Conservation (phyloP, 805 yeast genomes). For the Millerozyma miso region DNA sequence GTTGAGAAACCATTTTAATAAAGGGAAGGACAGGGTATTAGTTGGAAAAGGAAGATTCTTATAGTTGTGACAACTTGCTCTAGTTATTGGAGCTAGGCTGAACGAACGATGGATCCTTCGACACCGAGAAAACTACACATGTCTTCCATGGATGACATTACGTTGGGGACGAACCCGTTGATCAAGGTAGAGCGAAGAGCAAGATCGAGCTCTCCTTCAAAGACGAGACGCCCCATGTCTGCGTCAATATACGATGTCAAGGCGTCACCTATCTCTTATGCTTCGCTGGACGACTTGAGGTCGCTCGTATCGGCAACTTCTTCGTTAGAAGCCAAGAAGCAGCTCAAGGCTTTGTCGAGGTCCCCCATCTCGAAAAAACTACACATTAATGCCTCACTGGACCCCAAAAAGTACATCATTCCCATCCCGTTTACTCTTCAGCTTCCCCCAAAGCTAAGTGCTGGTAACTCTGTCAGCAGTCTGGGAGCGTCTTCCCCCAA, state of each 20-base stretch:
- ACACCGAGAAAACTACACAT: neutral
- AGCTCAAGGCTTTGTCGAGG: conserved; percentile 24
- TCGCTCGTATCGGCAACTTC: conserved; percentile 21
- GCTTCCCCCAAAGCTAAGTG: conserved; percentile 38
- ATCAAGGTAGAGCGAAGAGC: conserved; percentile 20
- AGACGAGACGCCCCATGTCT: conserved; percentile 24
- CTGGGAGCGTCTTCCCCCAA: conserved; percentile 4
- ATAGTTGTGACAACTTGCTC: neutral
- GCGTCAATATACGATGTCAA: conserved; percentile 17
- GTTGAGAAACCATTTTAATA: neutral
- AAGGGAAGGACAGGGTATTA: neutral
- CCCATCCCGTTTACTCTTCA: conserved; percentile 41
- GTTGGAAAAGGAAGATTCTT: neutral
- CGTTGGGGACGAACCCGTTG: conserved; percentile 1
- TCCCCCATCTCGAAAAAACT: conserved; percentile 34
- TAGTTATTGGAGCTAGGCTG: neutral
- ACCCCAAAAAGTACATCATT: conserved; percentile 26
- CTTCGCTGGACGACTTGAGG: conserved; percentile 19
- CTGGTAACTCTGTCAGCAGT: conserved; percentile 15
- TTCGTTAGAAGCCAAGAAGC: conserved; percentile 15
- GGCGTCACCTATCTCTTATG: conserved; percentile 16
- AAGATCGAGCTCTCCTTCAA: conserved; percentile 32
- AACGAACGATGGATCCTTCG: neutral
- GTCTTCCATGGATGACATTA: conserved; percentile 4
- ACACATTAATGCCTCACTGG: conserved; percentile 26